These are phyloP conservation scores for Salicornia ramosissima DNA, from an alignment of 148 eudicot species.

Conservation along the genomic window DNA sequence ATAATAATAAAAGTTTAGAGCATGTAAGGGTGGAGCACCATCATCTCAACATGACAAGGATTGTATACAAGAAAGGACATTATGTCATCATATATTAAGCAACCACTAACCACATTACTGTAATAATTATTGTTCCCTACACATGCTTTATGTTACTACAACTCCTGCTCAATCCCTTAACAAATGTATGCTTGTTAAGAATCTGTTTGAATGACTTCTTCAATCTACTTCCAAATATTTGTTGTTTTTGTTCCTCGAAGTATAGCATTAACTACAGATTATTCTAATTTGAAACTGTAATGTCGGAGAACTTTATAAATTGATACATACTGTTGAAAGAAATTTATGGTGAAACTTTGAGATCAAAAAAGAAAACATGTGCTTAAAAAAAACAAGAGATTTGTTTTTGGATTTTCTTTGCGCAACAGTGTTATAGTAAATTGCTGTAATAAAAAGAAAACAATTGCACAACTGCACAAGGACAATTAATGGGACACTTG, in stretches of 20 bases:
- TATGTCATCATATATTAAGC: neutral
- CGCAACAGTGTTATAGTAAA: too few relatives aligned
- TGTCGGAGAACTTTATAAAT: too few relatives aligned
- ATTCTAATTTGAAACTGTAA: too few relatives aligned
- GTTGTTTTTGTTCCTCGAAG: too few relatives aligned
- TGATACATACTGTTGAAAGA: neutral
- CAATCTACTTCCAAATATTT: too few relatives aligned
- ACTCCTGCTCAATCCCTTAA: neutral
- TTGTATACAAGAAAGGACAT: neutral
- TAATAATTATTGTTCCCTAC: neutral
- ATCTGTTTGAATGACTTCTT: too few relatives aligned
- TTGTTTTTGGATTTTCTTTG: too few relatives aligned
- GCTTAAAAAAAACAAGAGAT: too few relatives aligned
- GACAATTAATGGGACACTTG: neutral
- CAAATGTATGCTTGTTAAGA: neutral
- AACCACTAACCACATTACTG: neutral
- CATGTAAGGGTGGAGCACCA: neutral
- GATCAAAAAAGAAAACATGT: neutral
- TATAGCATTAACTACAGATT: too few relatives aligned
- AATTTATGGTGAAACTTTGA: neutral
- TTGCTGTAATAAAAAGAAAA: neutral
- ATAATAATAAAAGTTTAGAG: neutral
- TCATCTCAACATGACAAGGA: neutral
- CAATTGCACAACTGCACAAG: neutral
- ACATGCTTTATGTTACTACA: neutral